phyloP scores from a whole-genome alignment of 176 grass and related monocot species.

The Bothriochloa decipiens region DNA sequence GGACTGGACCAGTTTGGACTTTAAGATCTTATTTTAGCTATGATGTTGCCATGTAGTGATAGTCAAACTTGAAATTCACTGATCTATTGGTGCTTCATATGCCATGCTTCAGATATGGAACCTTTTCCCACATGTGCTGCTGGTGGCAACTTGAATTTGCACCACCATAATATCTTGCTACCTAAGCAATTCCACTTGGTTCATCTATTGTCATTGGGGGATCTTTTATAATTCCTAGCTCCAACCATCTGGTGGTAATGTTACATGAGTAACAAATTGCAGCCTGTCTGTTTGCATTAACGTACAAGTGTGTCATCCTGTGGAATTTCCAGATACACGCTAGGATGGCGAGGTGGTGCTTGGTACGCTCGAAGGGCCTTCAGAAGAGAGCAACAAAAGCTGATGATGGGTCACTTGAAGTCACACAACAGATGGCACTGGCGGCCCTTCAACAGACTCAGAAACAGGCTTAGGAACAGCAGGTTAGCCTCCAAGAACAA shows the following conservation, averaged over 20 bases:
- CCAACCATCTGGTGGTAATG: neutral
- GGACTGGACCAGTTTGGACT: neutral
- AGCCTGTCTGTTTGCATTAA: neutral
- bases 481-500: conserved; percentile 38
- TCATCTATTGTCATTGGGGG: neutral
- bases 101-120: neutral
- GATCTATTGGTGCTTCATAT: neutral
- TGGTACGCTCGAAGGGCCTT: conserved; percentile 67
- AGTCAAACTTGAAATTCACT: neutral
- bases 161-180: neutral
- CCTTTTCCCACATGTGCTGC: neutral
- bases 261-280: neutral
- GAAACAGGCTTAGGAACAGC: conserved; percentile 41
- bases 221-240: neutral
- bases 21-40: neutral
- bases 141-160: neutral
- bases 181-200: neutral
- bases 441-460: conserved; percentile 50
- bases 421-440: conserved; percentile 61
- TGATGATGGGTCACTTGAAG: conserved; percentile 76
- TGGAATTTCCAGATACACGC: conserved; percentile 52
- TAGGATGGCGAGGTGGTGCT: conserved; percentile 87
- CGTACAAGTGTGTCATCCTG: neutral
- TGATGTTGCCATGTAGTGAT: neutral
- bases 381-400: conserved; percentile 76